These are phyloP conservation scores for Abortiporus biennis DNA, from an alignment of 1,284 basidiomycete species.

Conservation along the genomic window DNA sequence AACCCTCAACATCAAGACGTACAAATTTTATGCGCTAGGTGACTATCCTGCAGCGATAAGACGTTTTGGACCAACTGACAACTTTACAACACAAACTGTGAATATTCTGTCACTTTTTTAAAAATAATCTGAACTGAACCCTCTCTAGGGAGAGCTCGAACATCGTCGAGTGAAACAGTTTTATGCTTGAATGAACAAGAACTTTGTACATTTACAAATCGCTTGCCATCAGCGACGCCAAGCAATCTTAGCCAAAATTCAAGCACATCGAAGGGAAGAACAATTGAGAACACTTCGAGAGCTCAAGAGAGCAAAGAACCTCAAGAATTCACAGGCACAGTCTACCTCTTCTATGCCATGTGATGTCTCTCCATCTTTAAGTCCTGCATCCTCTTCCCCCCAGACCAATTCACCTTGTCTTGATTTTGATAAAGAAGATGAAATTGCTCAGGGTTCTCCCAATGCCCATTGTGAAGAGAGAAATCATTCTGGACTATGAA, in stretches of 20 bases:
- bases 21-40: slow-evolving; percentile 18
- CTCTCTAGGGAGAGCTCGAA: slow-evolving; percentile 6
- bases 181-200: slow-evolving; percentile 6
- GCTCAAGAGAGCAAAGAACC: too few relatives aligned
- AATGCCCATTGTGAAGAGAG: too few relatives aligned
- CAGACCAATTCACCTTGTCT: too few relatives aligned
- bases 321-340: too few relatives aligned
- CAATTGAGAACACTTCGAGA: too few relatives aligned
- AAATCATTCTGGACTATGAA: too few relatives aligned
- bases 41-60: slow-evolving; percentile 15
- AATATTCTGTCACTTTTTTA: slow-evolving; percentile 4
- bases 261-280: not conserved
- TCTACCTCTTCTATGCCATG: too few relatives aligned
- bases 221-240: not conserved
- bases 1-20: slow-evolving; percentile 15
- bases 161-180: slow-evolving; percentile 6
- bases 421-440: too few relatives aligned
- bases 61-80: slow-evolving; percentile 18
- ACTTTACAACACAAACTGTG: slow-evolving; percentile 20
- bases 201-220: slow-evolving; percentile 1
- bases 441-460: too few relatives aligned
- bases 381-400: not conserved
- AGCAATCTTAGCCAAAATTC: too few relatives aligned
- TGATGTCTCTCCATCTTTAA: not conserved
- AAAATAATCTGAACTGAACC: not conserved